A percentile compares a stretch with the other conserved stretches of the same genome.
phyloP scores from a whole-genome alignment of 2,329 filamentous ascomycete species.

The Orbilia quercus region DNA sequence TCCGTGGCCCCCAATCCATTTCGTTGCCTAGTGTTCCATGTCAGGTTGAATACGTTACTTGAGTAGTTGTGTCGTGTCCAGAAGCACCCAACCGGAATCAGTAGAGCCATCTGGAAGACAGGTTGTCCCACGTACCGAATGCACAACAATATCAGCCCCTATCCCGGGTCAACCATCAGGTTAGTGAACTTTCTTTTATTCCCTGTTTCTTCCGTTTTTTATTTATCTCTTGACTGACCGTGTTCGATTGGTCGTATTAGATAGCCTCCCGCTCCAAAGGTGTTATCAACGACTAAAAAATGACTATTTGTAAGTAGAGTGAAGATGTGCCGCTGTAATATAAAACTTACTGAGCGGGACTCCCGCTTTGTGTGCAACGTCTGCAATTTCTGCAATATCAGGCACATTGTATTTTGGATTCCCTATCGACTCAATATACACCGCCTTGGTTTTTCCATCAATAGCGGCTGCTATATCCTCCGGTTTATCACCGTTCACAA shows the following conservation, averaged over 20 bases:
- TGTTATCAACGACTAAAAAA: constrained; percentile 80
- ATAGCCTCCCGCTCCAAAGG: constrained; percentile 92
- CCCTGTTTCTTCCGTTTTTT: too few relatives aligned
- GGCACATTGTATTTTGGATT: constrained; percentile 95
- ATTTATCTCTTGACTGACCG: too few relatives aligned
- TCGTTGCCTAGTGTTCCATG: constrained; percentile 24
- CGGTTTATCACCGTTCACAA: constrained; percentile 81
- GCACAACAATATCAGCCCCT: constrained; percentile 88
- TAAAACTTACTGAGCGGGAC: constrained; percentile 65
- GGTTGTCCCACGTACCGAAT: constrained; percentile 79
- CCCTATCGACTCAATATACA: constrained; percentile 91
- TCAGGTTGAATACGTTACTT: too few relatives aligned
- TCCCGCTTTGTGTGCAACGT: constrained; percentile 77
- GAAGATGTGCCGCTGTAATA: not conserved
- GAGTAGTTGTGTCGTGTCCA: not conserved
- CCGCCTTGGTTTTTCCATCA: constrained; percentile 91
- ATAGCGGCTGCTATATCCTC: constrained; percentile 84
- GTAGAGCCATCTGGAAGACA: not conserved
- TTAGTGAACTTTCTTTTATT: too few relatives aligned
- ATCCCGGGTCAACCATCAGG: constrained; percentile 9
- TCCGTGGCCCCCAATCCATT: constrained; percentile 97
- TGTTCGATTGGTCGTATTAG: constrained; percentile 87
- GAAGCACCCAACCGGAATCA: not conserved
- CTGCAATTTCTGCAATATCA: constrained; percentile 86
- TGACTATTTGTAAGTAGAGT: not conserved